Percentiles rank a stretch among this genome's conserved stretches.
phyloP scores from a whole-genome alignment of 768 basidiomycete species.

The Lyophyllum semitale region DNA sequence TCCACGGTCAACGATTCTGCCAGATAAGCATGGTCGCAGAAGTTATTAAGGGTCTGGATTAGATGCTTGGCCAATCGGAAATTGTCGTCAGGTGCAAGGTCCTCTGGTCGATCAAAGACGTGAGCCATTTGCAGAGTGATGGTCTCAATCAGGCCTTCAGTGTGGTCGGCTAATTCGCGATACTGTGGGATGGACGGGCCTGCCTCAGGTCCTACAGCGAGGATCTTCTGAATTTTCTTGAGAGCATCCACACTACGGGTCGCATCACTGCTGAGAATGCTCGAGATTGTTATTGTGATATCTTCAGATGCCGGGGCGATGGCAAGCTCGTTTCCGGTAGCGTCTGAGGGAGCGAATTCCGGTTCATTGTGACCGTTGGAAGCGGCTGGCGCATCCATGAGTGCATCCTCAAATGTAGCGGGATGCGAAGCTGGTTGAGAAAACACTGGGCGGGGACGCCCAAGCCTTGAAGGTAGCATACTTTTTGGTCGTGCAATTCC shows the following conservation, averaged over 20 bases:
- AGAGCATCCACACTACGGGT: slow-evolving; percentile 87
- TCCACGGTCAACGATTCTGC: slow-evolving; percentile 87
- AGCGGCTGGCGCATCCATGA: slow-evolving; percentile 3
- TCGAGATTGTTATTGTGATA: slow-evolving; percentile 83
- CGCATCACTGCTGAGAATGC: slow-evolving; percentile 86
- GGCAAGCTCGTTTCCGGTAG: slow-evolving; percentile 26
- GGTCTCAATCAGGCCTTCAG: slow-evolving; percentile 85
- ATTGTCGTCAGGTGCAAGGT: slow-evolving; percentile 73
- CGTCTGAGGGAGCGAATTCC: background rate
- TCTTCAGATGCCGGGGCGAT: slow-evolving; percentile 48
- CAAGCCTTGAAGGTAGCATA: slow-evolving; percentile 75
- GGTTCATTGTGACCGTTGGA: slow-evolving; percentile 1
- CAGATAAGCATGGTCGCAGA: slow-evolving; percentile 88
- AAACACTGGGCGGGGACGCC: slow-evolving; percentile 59
- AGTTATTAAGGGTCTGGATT: slow-evolving; percentile 93
- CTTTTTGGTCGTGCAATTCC: slow-evolving; percentile 60
- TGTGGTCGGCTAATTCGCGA: slow-evolving; percentile 75
- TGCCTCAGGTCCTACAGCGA: slow-evolving; percentile 74
- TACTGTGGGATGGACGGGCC: slow-evolving; percentile 71
- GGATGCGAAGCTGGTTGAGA: slow-evolving; percentile 22
- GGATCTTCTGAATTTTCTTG: slow-evolving; percentile 88
- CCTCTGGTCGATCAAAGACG: slow-evolving; percentile 82
- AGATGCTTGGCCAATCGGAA: slow-evolving; percentile 96
- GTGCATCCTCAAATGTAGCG: slow-evolving; percentile 29
- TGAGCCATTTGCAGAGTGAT: slow-evolving; percentile 91